A percentile compares a stretch with the other conserved stretches of the same genome.
These are phyloP conservation scores for Diplocarpon rosae DNA, from an alignment of 2,329 filamentous ascomycete genomes.

Conservation along the genomic window DNA sequence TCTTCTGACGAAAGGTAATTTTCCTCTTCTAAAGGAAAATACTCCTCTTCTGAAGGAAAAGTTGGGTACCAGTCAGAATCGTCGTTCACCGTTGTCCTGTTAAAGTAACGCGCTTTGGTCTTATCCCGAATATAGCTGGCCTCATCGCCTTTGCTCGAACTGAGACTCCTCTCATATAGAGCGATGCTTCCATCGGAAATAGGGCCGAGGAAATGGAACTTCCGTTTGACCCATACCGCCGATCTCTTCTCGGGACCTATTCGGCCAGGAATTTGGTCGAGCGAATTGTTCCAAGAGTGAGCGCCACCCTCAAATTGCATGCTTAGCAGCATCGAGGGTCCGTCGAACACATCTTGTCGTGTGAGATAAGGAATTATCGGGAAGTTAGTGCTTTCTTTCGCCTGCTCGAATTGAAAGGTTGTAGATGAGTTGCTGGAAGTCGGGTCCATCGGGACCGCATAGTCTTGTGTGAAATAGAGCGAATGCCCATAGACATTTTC, in stretches of 20 bases:
- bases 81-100: too few species aligned
- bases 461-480: constrained; percentile 11
- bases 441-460: constrained; percentile 7
- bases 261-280: constrained; percentile 16
- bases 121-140: too few species aligned
- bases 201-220: constrained; percentile 11
- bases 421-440: constrained; percentile 10
- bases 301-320: constrained; percentile 15
- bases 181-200: constrained; percentile 3
- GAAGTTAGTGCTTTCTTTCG: constrained; percentile 3
- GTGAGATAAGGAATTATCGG: constrained; percentile 17
- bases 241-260: constrained; percentile 16
- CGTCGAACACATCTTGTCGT: constrained; percentile 2
- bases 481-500: constrained; percentile 10
- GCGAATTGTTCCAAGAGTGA: constrained; percentile 20
- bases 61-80: too few species aligned
- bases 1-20: too few species aligned
- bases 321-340: constrained; percentile 6
- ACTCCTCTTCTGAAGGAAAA: too few species aligned
- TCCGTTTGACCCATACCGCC: constrained; percentile 15
- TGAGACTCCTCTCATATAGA: too few species aligned
- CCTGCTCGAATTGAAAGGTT: constrained; percentile 12
- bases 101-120: too few species aligned
- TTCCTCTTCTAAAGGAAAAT: too few species aligned
- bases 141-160: too few species aligned